Base-by-base conservation (phyloP, 768 basidiomycete genomes). In the Suillus placidus region DNA sequence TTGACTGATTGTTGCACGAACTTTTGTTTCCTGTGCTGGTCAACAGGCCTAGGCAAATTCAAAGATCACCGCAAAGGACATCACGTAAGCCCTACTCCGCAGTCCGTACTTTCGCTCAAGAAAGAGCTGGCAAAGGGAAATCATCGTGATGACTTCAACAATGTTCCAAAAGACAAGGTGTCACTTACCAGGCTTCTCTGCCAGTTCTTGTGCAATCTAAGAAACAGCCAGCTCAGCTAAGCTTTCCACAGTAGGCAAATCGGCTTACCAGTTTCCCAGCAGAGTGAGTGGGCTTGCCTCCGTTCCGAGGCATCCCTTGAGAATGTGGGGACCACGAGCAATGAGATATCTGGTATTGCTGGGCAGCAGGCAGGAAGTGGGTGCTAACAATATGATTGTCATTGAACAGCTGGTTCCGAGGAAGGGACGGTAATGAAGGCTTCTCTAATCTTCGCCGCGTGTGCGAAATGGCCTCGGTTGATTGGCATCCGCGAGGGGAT, bases 141-240 rank as follows among this genome's bases (percentile, higher is more conserved):
- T 1, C n/a, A 12, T 70, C 49, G 37, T 14, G 18, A 38, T 9
- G 35, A 34, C 34, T 6, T 26, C 42, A 42, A 14, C 7, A 32
- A 55, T 1, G 7, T 6, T 58, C 40, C 13, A n/a, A 49, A 4
- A 23, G 35, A 23, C 47, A 30, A 10, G 26, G 42, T 9, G 1
- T 10, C 6, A 66, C 73, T 8, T n/a, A 77, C 75, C 74, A 18
- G 76, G 71, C 38, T 76, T 71, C 35, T 64, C 23, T 6, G 76
- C 71, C 4, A 70, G 71, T 49, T 76, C 76, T 30, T 76, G 76
- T 2, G 68, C 70, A 26, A 76, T 69, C 76, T 77, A 32, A 56
- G 32, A 10, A 4, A 47, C 61, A 52, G 40, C 20, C 51, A 20
- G 16, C 56, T 34, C 32, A n/a, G 62, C 8, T 23, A 45, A 12